Evolutionary conservation across 2,329 filamentous ascomycete species (phyloP).

Genomic region (Erysiphe neolycopersici): DNA sequence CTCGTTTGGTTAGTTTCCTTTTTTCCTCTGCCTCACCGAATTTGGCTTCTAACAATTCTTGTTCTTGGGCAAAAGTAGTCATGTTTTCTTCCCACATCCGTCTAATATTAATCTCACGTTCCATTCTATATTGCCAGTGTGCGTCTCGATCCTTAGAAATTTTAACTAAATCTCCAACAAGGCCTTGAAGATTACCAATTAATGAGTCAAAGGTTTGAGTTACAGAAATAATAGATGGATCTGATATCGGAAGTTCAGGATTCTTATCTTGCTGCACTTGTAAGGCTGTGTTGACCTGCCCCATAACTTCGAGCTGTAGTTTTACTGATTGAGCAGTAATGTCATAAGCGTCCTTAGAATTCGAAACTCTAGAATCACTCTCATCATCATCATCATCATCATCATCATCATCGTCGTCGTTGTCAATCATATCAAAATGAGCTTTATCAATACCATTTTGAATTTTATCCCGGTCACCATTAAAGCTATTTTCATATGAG

Average conservation of each 20-base stretch:
- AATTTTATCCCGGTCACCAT: conserved; percentile 13
- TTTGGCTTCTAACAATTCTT: conserved; percentile 67
- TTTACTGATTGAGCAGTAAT: conserved; percentile 92
- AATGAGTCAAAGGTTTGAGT: conserved; percentile 69
- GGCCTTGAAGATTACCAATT: conserved; percentile 59
- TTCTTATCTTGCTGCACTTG: conserved; percentile 43
- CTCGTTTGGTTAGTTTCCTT: conserved; percentile 67
- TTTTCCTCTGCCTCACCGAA: conserved; percentile 81
- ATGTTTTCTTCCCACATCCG: conserved; percentile 98
- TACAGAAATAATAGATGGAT: conserved; percentile 51
- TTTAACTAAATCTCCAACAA: conserved; percentile 66
- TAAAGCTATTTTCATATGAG: conserved; percentile 28
- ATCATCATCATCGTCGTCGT: conserved; percentile 40
- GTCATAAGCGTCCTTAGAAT: conserved; percentile 79
- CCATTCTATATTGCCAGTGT: conserved; percentile 88
- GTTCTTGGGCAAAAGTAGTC: conserved; percentile 84
- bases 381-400: conserved; percentile 61
- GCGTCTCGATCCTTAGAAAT: conserved; percentile 86
- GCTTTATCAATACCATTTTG: conserved; percentile 6
- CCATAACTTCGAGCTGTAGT: conserved; percentile 72
- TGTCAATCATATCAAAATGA: conserved; percentile 9
- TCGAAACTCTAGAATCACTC: conserved; percentile 48
- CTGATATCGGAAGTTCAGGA: conserved; percentile 45
- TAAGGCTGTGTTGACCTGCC: conserved; percentile 61
- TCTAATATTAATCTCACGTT: conserved; percentile 72